phyloP scores from a whole-genome alignment of 208 protist species.

The Hexamita inflata region DNA sequence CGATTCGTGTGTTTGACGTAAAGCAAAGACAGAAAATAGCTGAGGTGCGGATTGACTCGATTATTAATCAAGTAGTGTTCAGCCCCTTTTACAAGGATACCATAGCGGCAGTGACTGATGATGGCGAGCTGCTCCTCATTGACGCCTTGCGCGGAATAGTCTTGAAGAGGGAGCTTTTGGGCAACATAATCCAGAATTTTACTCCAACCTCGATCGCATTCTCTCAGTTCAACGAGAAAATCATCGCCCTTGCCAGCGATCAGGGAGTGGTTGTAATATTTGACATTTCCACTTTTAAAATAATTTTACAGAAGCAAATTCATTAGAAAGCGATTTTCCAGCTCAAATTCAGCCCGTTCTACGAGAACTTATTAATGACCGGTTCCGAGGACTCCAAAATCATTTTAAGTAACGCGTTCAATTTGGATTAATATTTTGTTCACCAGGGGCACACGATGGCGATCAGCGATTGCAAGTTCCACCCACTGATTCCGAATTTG shows the following conservation, averaged over 20 bases:
- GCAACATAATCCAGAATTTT: too few species aligned
- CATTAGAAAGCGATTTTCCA: slow-evolving; percentile 8
- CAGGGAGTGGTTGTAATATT: background rate
- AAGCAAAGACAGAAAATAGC: too few species aligned
- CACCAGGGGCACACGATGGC: background rate
- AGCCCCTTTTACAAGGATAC: background rate
- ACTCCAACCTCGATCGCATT: background rate
- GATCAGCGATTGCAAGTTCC: background rate
- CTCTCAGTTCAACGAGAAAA: background rate
- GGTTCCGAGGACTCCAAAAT: slow-evolving; percentile 8
- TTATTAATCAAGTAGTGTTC: background rate
- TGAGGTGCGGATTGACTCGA: background rate
- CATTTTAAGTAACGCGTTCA: background rate
- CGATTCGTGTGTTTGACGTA: too few species aligned
- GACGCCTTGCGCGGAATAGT: background rate
- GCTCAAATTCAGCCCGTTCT: background rate
- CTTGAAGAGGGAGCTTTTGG: background rate
- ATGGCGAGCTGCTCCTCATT: background rate
- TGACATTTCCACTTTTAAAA: background rate
- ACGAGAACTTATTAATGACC: background rate
- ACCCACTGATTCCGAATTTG: slow-evolving; percentile 11
- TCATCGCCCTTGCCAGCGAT: background rate
- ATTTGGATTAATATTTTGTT: background rate
- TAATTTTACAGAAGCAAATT: background rate
- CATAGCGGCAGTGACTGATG: background rate